Conservation (phyloP, 1,139 yeast genomes). For the Blastobotrys elegans region DNA sequence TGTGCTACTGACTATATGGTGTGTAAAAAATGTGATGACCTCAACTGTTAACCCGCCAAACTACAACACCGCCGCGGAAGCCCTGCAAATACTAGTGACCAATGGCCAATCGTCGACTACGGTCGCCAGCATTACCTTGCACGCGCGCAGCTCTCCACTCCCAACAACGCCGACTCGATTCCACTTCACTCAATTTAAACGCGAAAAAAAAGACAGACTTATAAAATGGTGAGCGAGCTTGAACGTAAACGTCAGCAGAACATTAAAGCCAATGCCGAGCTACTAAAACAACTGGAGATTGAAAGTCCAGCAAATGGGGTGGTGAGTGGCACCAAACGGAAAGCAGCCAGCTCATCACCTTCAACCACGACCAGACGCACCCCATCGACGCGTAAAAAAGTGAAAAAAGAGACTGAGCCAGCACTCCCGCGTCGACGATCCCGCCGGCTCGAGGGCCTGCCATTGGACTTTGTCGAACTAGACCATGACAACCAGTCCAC, state of each 20-base stretch:
- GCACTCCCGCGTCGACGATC: conserved; percentile 31
- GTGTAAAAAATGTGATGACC: no score
- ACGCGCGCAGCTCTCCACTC: no score
- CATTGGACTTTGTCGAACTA: conserved; percentile 26
- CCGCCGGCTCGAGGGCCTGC: conserved; percentile 33
- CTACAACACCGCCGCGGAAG: no score
- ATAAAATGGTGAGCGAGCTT: conserved; percentile 18
- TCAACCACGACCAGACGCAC: no score
- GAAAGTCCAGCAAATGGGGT: conserved; percentile 27
- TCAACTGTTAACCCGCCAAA: no score
- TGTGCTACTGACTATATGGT: no score
- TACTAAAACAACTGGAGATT: conserved; percentile 30
- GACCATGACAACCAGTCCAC: conserved; percentile 23
- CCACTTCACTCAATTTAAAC: background rate
- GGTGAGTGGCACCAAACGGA: conserved; percentile 33
- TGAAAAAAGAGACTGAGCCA: conserved; percentile 12
- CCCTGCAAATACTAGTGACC: no score
- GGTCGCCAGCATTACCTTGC: no score
- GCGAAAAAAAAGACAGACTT: no score
- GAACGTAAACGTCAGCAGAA: conserved; percentile 29
- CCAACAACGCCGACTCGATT: background rate
- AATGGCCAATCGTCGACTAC: no score
- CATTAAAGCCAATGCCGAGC: conserved; percentile 25
- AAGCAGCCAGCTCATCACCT: conserved; percentile 7
- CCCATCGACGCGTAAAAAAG: conserved; percentile 15